Conservation (phyloP, 257 asterid species). For the Solanum lycopersicoides region DNA sequence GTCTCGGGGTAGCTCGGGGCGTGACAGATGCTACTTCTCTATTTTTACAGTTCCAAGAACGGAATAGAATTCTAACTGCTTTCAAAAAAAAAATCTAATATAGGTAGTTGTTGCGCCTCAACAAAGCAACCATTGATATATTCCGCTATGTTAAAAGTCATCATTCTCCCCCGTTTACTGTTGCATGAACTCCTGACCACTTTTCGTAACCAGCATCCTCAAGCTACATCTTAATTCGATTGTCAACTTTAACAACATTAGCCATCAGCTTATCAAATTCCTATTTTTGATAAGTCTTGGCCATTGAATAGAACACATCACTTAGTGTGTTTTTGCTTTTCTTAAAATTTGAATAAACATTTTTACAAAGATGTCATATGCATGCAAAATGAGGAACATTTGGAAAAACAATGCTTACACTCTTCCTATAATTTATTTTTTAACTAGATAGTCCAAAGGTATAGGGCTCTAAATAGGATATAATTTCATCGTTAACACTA, state of each 20-base stretch:
- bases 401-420: background rate
- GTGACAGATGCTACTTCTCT: background rate
- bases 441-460: no score
- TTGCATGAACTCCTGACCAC: background rate
- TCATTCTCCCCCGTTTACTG: background rate
- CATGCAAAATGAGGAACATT: background rate
- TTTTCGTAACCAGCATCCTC: background rate
- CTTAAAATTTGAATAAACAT: background rate
- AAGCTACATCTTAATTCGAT: background rate
- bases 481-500: background rate
- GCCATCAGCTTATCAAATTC: background rate
- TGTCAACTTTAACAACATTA: background rate
- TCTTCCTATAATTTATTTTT: background rate
- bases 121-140: background rate
- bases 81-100: background rate
- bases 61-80: background rate
- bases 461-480: background rate
- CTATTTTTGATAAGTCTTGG: background rate
- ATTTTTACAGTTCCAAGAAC: no score
- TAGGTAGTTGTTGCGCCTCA: background rate
- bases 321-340: background rate
- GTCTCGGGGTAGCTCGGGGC: no score
- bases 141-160: background rate
- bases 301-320: background rate
- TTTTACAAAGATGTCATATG: background rate